phyloP scores from a whole-genome alignment of 2,329 filamentous ascomycete species.

The Zelopaecilomyces penicillatus region DNA sequence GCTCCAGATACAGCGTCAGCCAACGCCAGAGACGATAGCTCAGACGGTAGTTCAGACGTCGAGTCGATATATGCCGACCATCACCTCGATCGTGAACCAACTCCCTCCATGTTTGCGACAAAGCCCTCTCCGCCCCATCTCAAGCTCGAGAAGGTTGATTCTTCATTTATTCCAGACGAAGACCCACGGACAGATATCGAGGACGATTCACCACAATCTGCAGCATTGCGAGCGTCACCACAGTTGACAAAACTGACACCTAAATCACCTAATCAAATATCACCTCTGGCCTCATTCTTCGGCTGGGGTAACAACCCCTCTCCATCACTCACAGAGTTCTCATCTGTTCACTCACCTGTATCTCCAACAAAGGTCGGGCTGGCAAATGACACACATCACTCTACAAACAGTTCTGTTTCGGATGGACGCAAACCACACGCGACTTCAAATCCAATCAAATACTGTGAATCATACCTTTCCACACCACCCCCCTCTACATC shows the following conservation, averaged over 20 bases:
- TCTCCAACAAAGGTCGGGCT: constrained; percentile 31
- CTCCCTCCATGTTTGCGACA: constrained; percentile 41
- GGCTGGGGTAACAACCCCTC: constrained; percentile 39
- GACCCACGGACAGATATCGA: constrained; percentile 14
- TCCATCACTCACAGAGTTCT: constrained; percentile 41
- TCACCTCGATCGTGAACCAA: constrained; percentile 29
- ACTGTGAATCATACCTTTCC: constrained; percentile 43
- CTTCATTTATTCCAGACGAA: constrained; percentile 19
- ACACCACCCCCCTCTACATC: constrained; percentile 34
- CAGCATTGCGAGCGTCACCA: constrained; percentile 20
- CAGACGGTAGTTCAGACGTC: constrained; percentile 15
- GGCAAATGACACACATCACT: constrained; percentile 23
- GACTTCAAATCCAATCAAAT: constrained; percentile 36
- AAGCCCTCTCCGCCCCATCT: constrained; percentile 46
- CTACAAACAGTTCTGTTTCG: constrained; percentile 21
- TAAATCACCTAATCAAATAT: constrained; percentile 42
- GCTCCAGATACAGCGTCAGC: constrained; percentile 18
- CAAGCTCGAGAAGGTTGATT: constrained; percentile 36
- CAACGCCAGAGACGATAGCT: constrained; percentile 20
- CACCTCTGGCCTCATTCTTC: constrained; percentile 44
- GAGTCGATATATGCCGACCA: constrained; percentile 20
- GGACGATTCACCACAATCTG: constrained; percentile 20
- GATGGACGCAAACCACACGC: constrained; percentile 32
- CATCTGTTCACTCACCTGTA: constrained; percentile 45
- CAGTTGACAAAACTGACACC: constrained; percentile 47